These are phyloP conservation scores for Tricholoma hemisulphureum DNA, from an alignment of 768 basidiomycete species.

Conservation along the genomic window DNA sequence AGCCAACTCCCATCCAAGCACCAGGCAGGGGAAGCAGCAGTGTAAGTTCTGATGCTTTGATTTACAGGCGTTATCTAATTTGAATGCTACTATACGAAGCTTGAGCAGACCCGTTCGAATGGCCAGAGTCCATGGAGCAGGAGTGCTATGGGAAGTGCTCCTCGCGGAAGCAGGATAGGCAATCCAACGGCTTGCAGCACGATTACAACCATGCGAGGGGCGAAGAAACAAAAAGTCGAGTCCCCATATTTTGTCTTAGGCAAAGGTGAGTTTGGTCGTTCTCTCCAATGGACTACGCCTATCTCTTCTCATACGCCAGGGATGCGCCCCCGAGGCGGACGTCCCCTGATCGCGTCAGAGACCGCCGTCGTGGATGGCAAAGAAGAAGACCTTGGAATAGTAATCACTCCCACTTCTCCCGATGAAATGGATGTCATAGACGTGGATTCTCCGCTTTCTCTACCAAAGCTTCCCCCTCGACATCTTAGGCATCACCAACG, in stretches of 20 bases:
- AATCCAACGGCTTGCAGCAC: not conserved
- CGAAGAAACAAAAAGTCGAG: not conserved
- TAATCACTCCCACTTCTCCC: not conserved
- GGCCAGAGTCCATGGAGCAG: not conserved
- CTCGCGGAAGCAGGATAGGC: not conserved
- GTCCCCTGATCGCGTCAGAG: not conserved
- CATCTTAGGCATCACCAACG: not conserved
- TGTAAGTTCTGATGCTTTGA: not conserved
- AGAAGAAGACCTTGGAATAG: conserved; percentile 9
- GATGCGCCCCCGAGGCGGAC: not conserved
- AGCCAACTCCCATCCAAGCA: not conserved
- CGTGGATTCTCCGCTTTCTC: not conserved
- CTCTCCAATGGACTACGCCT: not conserved
- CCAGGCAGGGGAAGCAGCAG: not conserved
- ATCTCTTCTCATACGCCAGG: not conserved
- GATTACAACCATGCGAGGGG: not conserved
- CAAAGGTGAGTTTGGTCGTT: not conserved
- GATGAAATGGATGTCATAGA: conserved; percentile 7
- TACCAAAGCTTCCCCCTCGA: not conserved
- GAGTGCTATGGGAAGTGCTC: not conserved
- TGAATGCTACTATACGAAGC: not conserved
- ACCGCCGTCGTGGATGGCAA: conserved; percentile 2
- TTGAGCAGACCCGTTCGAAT: not conserved
- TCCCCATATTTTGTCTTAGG: not conserved
- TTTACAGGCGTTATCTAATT: not conserved